Evolutionary conservation across 768 basidiomycete species (phyloP), one percentile per base, ranked within the genome.

Genomic region (Peribolospora baueri): DNA sequence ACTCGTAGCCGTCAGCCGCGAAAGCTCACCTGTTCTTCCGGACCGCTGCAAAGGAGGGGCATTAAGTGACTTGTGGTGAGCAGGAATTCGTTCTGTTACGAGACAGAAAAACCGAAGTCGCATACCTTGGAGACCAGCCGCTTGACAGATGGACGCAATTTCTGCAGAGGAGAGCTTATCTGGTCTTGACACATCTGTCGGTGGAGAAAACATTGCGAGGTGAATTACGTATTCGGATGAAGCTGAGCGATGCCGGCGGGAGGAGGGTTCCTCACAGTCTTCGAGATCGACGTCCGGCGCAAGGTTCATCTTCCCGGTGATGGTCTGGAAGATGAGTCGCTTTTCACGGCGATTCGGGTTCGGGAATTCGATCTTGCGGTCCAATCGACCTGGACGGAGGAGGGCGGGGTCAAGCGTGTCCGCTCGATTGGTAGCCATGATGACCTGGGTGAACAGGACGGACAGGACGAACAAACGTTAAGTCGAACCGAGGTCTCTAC

Each of bases 381-480:
- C 93, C 9, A 98, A 75, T 63, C 93, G 86, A 65, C 93, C 93
- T 46, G 93, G 93, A 62, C 93, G 86, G 42, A 98, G 80, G 46
- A 98, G 72, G 4, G 93, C 93, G 56, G 93, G 93, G 68, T 98
- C 93, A 40, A 98, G 75, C 5, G 93, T 98, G 68, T 98, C 93
- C 49, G 85, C 84, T 62, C 93, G 83, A 70, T 98, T 98, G 47
- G 93, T 98, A 38, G 93, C 93, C 93, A 97, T 97, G 67, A 98
- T 98, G 46, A 98, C 93, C 88, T 93, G 57, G 13, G 57, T 39
- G 54, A 50, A 57, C 47, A 47, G 54, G 14, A 49, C 41, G 47
- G 48, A 7, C 54, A 8, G 5, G n/a, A 5, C 45, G 11, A 42
- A 11, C n/a, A 50, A n/a, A 7, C 3, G 41, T 11, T 37, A 51